Evolutionary conservation across 2,329 filamentous ascomycete species (phyloP).

Genomic region (Cryphonectria naterciae): DNA sequence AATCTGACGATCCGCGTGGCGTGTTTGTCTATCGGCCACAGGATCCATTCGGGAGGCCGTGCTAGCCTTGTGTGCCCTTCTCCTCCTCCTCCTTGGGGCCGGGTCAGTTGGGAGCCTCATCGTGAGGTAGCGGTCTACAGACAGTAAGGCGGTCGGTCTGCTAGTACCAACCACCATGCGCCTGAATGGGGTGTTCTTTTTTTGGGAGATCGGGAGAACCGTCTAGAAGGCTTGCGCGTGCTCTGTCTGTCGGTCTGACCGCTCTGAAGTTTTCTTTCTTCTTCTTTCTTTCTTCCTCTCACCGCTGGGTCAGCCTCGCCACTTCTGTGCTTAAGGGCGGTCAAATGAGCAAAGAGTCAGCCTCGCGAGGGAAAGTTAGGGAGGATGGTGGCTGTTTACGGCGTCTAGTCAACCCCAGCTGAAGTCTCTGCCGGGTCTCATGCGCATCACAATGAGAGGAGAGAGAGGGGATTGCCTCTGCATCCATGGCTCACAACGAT

Average conservation of each 20-base stretch:
- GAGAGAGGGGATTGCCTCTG: not conserved
- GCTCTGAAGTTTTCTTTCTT: not conserved
- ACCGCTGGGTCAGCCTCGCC: conserved; percentile 1
- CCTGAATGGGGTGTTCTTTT: not conserved
- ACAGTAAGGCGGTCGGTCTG: not conserved
- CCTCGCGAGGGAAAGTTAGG: not conserved
- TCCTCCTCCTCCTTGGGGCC: not conserved
- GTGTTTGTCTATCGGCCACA: not conserved
- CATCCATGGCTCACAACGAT: not conserved
- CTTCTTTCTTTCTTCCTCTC: not conserved
- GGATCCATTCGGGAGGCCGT: not conserved
- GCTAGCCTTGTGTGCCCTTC: not conserved
- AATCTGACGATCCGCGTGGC: conserved; percentile 2
- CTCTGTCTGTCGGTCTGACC: not conserved
- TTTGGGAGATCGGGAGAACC: not conserved
- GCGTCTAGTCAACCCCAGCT: not conserved
- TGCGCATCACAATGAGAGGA: not conserved
- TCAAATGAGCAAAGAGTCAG: not conserved
- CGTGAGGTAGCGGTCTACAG: not conserved
- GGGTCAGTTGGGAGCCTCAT: not conserved
- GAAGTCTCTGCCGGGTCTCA: not conserved
- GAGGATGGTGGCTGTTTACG: not conserved
- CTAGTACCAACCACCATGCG: not conserved
- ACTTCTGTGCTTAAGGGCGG: not conserved
- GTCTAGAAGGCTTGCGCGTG: not conserved